A percentile compares a stretch with the other conserved stretches of the same genome.
phyloP scores from a whole-genome alignment of 1,284 basidiomycete species.

The Grifola frondosa region DNA sequence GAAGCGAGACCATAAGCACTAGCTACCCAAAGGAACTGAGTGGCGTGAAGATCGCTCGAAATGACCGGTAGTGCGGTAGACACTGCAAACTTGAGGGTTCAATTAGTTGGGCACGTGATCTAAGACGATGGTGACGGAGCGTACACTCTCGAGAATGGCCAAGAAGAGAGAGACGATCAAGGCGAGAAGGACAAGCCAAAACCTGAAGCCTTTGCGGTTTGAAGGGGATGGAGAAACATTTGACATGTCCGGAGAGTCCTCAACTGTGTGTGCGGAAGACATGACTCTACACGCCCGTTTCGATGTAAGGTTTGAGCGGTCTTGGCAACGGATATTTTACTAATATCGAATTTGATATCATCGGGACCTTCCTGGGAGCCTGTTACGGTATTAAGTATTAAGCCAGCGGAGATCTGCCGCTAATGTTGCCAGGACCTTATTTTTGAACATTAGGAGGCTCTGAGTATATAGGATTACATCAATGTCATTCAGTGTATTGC shows the following conservation, averaged over 20 bases:
- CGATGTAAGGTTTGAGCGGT: too few relatives aligned
- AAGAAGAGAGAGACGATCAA: slow-evolving; percentile 14
- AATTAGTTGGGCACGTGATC: neutral
- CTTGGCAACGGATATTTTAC: neutral
- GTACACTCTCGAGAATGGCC: slow-evolving; percentile 19
- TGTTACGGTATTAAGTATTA: too few relatives aligned
- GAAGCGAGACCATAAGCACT: slow-evolving; percentile 29
- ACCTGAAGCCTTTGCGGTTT: slow-evolving; percentile 12
- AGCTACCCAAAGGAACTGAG: slow-evolving; percentile 32
- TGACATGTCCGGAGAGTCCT: too few relatives aligned
- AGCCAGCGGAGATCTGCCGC: too few relatives aligned
- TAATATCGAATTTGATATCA: too few relatives aligned
- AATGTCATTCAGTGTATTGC: too few relatives aligned
- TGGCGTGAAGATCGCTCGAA: slow-evolving; percentile 28
- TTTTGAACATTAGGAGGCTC: too few relatives aligned
- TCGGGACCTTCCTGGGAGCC: too few relatives aligned
- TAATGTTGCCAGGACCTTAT: too few relatives aligned
- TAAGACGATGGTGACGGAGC: neutral
- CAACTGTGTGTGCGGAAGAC: too few relatives aligned
- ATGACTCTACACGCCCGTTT: too few relatives aligned
- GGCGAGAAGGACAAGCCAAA: slow-evolving; percentile 18
- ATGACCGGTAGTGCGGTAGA: slow-evolving; percentile 36
- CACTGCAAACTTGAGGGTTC: slow-evolving; percentile 19
- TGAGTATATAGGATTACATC: too few relatives aligned
- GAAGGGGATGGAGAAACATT: neutral